Evolutionary conservation across 2,329 filamentous ascomycete genomes (phyloP), one percentile per base, ranked within the genome.

Genomic region (Helicocarpus griseus): DNA sequence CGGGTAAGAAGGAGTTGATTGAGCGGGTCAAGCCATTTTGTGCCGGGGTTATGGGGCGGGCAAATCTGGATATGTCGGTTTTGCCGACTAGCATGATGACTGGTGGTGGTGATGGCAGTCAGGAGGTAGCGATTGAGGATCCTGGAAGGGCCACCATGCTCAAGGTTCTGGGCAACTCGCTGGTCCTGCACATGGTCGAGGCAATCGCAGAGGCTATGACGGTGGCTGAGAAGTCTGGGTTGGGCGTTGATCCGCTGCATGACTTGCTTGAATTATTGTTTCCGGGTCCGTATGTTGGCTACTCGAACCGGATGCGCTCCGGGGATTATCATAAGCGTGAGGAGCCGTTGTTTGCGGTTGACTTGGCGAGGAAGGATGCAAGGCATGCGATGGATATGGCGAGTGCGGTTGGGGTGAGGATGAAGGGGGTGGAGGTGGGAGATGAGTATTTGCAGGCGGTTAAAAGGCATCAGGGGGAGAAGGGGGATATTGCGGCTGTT

Each of bases 151-250:
- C 89, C 4, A 78, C 82, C 1, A 78, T 81, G 43, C 74, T 95
- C 45, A 93, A 95, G 70, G 75, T 95, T 19, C 77, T 95, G 8
- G 89, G 90, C 52, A 95, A 95, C 68, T 87, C 86, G 0, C 90
- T 95, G 65, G 78, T 95, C 60, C 66, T 94, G 38, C 86, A 87
- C 71, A 90, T 90, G 78, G 79, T 90, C 22, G 85, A 89, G 63
- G 78, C 87, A 48, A 72, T 95, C 3, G 82, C 86, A 1, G 88
- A 95, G 71, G 86, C 83, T 5, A 79, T 91, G 63, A 81, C 85
- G 1, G 70, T 89, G 5, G 88, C 88, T 4, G 89, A 95, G 68
- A 91, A 90, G 68, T 77, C 79, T 0, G 89, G 89, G 0, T 72
- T 95, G 2, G 88, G 87, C 2, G 77, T 76, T 0, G 79, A 83